A percentile compares a stretch with the other conserved stretches of the same genome.
Evolutionary conservation across 2,329 filamentous ascomycete genomes (phyloP).

Genomic region (Didymosphaeria variabile): DNA sequence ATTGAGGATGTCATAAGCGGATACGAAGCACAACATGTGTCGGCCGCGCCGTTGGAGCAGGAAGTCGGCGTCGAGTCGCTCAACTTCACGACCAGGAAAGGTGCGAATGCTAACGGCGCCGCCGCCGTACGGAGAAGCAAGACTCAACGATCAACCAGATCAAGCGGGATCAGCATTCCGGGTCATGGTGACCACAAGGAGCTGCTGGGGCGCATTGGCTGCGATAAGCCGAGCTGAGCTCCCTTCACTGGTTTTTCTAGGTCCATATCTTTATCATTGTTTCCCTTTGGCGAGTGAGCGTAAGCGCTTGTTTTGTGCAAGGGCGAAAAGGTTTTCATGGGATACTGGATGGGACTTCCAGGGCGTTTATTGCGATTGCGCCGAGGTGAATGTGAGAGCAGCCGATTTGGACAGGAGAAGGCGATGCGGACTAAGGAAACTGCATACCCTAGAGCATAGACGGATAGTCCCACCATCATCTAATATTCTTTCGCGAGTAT

Average conservation of each 20-base stretch:
- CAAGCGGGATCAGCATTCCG: conserved; percentile 67
- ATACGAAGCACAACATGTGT: conserved; percentile 35
- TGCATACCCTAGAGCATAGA: conserved; percentile 34
- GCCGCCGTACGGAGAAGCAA: conserved; percentile 38
- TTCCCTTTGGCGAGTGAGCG: conserved; percentile 9
- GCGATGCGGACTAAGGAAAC: not conserved
- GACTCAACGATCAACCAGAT: conserved; percentile 60
- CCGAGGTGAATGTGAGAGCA: not conserved
- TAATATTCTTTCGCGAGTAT: not conserved
- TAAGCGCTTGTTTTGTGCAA: conserved; percentile 6
- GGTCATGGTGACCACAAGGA: conserved; percentile 82
- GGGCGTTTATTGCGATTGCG: conserved; percentile 2
- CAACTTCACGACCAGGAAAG: conserved; percentile 64
- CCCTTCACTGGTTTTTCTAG: not conserved
- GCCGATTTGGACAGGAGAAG: not conserved
- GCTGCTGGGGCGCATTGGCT: conserved; percentile 81
- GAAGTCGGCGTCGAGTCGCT: conserved; percentile 79
- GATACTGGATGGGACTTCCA: not conserved
- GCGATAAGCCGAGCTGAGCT: conserved; percentile 70
- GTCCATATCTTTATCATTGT: conserved; percentile 6
- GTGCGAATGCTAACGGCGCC: conserved; percentile 27
- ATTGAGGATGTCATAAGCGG: conserved; percentile 54
- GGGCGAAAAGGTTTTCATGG: not conserved
- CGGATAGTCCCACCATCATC: conserved; percentile 16
- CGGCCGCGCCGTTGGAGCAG: conserved; percentile 66